phyloP scores from a whole-genome alignment of 2,329 filamentous ascomycete species.

The Xylaria sp. region DNA sequence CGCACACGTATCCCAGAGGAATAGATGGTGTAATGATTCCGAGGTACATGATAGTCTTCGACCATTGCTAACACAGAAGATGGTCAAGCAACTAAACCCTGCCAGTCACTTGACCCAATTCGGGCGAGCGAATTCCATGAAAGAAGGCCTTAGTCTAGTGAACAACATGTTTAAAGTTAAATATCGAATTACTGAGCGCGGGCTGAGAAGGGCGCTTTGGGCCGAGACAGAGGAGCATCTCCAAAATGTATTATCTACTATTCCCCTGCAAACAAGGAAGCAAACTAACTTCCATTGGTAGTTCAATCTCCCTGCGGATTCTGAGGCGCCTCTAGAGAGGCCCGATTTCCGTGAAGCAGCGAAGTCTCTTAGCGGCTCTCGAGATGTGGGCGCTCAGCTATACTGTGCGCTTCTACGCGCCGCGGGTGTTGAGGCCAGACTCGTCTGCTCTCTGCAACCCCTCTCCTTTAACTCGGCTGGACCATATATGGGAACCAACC shows the following conservation, averaged over 20 bases:
- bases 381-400: slow-evolving; percentile 89
- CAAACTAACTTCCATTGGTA: slow-evolving; percentile 44
- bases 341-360: slow-evolving; percentile 80
- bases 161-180: slow-evolving; percentile 74
- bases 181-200: slow-evolving; percentile 78
- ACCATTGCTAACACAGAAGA: slow-evolving; percentile 73
- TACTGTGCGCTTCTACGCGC: slow-evolving; percentile 88
- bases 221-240: slow-evolving; percentile 72
- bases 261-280: slow-evolving; percentile 18
- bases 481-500: slow-evolving; percentile 60
- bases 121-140: slow-evolving; percentile 78
- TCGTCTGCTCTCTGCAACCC: slow-evolving; percentile 91
- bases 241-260: slow-evolving; percentile 60
- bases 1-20: slow-evolving; percentile 79
- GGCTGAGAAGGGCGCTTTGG: slow-evolving; percentile 79
- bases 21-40: slow-evolving; percentile 87
- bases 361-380: slow-evolving; percentile 77
- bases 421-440: slow-evolving; percentile 81
- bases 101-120: slow-evolving; percentile 76
- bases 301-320: slow-evolving; percentile 69
- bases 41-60: slow-evolving; percentile 74
- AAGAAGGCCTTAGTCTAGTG: slow-evolving; percentile 79
- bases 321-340: slow-evolving; percentile 75
- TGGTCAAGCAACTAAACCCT: slow-evolving; percentile 75
- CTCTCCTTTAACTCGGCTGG: slow-evolving; percentile 73